phyloP scores from a whole-genome alignment of 2,329 filamentous ascomycete species.

The Fusarium keratoplasticum region DNA sequence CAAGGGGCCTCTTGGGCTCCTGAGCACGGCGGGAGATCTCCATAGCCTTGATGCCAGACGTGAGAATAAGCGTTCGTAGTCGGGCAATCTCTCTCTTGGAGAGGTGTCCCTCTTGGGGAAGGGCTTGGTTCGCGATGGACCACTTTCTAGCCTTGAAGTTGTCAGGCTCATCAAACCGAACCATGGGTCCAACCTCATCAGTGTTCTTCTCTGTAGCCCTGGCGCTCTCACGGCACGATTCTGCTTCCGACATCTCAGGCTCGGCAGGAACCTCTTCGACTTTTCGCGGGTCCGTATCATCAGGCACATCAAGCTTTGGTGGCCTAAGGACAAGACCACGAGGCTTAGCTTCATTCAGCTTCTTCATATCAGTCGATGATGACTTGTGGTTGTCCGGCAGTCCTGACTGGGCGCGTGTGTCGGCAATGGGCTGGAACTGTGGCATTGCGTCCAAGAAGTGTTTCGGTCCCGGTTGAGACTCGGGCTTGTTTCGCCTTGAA shows the following conservation, averaged over 20 bases:
- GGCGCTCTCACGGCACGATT: constrained; percentile 48
- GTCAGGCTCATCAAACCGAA: constrained; percentile 38
- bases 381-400: constrained; percentile 28
- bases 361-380: constrained; percentile 22
- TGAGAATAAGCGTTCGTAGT: constrained; percentile 80
- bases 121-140: constrained; percentile 61
- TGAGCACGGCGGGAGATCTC: constrained; percentile 79
- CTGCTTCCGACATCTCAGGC: constrained; percentile 54
- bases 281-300: constrained; percentile 51
- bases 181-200: constrained; percentile 48
- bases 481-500: constrained; percentile 48
- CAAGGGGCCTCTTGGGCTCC: constrained; percentile 54
- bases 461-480: constrained; percentile 51
- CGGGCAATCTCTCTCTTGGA: constrained; percentile 82
- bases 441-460: constrained; percentile 66
- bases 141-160: constrained; percentile 56
- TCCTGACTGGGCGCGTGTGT: constrained; percentile 33
- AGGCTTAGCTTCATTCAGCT: constrained; percentile 50
- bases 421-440: constrained; percentile 56
- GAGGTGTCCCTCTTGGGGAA: constrained; percentile 54
- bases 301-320: constrained; percentile 60
- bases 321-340: constrained; percentile 63
- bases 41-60: constrained; percentile 89
- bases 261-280: constrained; percentile 38
- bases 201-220: constrained; percentile 51